A percentile compares a stretch with the other conserved stretches of the same genome.
These are phyloP conservation scores for Wickerhamiella domercqiae DNA, from an alignment of 805 yeast species.

Conservation along the genomic window DNA sequence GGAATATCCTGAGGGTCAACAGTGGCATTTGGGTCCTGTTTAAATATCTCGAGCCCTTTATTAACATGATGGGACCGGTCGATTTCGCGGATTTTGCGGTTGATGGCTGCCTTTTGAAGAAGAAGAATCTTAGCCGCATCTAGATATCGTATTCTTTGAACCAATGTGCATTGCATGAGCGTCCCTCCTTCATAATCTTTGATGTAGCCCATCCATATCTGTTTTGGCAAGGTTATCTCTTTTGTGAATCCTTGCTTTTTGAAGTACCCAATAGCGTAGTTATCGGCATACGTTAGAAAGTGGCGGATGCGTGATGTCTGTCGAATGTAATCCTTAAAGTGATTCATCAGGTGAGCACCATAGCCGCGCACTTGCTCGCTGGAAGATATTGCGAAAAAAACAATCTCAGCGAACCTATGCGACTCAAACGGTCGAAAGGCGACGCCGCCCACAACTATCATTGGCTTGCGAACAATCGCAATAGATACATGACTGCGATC, in stretches of 20 bases:
- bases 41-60: slow-evolving; percentile 65
- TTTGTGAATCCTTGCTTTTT: slow-evolving; percentile 97
- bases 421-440: slow-evolving; percentile 89
- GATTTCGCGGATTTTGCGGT: slow-evolving; percentile 63
- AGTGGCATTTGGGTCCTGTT: slow-evolving; percentile 23
- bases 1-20: slow-evolving; percentile 79
- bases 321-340: slow-evolving; percentile 85
- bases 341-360: slow-evolving; percentile 98
- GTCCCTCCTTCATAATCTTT: slow-evolving; percentile 99
- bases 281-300: slow-evolving; percentile 92
- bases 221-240: slow-evolving; percentile 72
- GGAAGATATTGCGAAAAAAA: slow-evolving; percentile 92
- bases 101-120: slow-evolving; percentile 82
- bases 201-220: slow-evolving; percentile 95
- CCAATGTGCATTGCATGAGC: slow-evolving; percentile 90
- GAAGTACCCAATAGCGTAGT: slow-evolving; percentile 96
- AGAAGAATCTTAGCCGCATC: slow-evolving; percentile 77
- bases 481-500: slow-evolving; percentile 89
- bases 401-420: slow-evolving; percentile 91
- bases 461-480: slow-evolving; percentile 87
- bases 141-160: slow-evolving; percentile 74
- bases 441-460: slow-evolving; percentile 95
- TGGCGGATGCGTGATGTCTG: slow-evolving; percentile 74
- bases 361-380: slow-evolving; percentile 97
- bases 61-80: slow-evolving; percentile 58